Conservation (phyloP, 192 early-diverging fungal species). For the Spinellus fusiger region DNA sequence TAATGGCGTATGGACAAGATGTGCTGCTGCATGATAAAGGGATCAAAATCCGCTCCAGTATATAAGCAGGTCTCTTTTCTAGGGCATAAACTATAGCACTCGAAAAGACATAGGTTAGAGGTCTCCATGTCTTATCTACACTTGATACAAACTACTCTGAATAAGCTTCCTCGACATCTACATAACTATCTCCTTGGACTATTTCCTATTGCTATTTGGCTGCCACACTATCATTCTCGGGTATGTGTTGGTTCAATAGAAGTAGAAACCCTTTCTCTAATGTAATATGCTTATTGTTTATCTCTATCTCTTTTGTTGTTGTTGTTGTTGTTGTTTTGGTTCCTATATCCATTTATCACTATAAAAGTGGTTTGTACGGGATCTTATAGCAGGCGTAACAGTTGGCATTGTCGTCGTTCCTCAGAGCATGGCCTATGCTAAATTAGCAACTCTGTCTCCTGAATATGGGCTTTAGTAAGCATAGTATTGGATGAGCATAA, state of each 20-base stretch:
- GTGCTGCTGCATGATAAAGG: not conserved
- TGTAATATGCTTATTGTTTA: not conserved
- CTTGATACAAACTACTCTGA: no score
- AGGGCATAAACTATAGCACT: no score
- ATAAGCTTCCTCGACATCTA: no score
- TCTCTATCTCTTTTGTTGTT: no score
- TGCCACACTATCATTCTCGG: constrained; percentile 24
- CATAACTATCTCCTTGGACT: constrained; percentile 12
- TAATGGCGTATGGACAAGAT: not conserved
- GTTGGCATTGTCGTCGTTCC: constrained; percentile 72
- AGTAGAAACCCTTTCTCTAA: not conserved
- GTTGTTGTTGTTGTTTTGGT: no score
- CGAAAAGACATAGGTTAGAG: not conserved
- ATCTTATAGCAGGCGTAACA: constrained; percentile 66
- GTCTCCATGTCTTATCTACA: not conserved
- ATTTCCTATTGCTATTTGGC: constrained; percentile 29
- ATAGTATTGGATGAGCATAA: not conserved
- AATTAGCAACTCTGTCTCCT: constrained; percentile 54
- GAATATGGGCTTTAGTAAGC: not conserved
- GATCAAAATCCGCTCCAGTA: not conserved
- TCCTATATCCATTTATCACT: no score
- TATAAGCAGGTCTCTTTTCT: no score
- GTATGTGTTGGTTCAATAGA: not conserved
- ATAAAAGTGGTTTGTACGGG: constrained; percentile 29
- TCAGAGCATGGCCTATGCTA: constrained; percentile 66